Conservation (phyloP, 805 yeast genomes). For the Lipomyces yamadae region DNA sequence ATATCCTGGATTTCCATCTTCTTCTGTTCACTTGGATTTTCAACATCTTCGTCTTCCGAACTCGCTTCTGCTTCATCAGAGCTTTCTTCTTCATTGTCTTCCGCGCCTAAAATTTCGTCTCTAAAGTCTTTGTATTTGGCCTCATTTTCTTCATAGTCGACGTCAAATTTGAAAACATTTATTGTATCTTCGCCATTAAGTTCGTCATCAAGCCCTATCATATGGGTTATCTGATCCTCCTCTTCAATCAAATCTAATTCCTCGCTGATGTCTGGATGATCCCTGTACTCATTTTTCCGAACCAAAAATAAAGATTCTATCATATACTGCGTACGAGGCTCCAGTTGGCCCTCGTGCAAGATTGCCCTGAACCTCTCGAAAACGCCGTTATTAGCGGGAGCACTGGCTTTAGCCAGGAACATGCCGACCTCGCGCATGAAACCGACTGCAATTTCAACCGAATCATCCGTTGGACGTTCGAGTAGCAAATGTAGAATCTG, state of each 20-base stretch:
- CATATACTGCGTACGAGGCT: constrained; percentile 51
- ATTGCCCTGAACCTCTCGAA: constrained; percentile 65
- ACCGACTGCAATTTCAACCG: constrained; percentile 59
- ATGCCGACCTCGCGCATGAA: constrained; percentile 61
- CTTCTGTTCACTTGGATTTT: constrained; percentile 32
- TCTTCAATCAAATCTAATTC: constrained; percentile 66
- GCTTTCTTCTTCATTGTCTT: constrained; percentile 35
- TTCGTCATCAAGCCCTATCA: constrained; percentile 58
- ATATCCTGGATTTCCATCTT: constrained; percentile 58
- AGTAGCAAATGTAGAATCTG: constrained; percentile 58
- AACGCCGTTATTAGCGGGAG: constrained; percentile 54
- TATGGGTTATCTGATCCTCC: constrained; percentile 63
- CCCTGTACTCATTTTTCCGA: constrained; percentile 53
- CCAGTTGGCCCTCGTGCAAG: constrained; percentile 59
- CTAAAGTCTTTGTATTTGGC: constrained; percentile 52
- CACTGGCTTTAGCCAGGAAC: constrained; percentile 52
- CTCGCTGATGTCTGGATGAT: constrained; percentile 49
- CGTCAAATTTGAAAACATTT: constrained; percentile 59
- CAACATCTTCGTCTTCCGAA: constrained; percentile 39
- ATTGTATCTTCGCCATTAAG: constrained; percentile 54
- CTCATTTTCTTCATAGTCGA: constrained; percentile 57
- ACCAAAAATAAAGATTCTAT: constrained; percentile 59
- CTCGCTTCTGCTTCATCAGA: constrained; percentile 37
- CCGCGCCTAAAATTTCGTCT: constrained; percentile 55
- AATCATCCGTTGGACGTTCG: constrained; percentile 56